These are phyloP conservation scores for Rugosomyces carneus DNA, from an alignment of 1,284 basidiomycete genomes.

Conservation along the genomic window DNA sequence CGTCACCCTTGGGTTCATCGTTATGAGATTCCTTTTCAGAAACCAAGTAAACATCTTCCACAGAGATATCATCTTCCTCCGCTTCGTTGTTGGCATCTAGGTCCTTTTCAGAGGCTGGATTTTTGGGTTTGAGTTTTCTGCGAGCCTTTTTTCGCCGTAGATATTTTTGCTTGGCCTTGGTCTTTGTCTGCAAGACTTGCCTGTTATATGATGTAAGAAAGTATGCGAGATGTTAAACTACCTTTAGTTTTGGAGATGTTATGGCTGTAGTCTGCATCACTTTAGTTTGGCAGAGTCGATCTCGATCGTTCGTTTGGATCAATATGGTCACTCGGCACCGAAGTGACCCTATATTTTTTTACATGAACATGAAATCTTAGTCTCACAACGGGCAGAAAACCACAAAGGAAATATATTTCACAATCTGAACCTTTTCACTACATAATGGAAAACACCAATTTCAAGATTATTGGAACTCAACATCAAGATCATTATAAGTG, in stretches of 20 bases:
- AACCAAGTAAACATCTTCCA: constrained; percentile 9
- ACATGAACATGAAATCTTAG: no score
- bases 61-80: constrained; percentile 11
- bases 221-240: background rate
- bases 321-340: no score
- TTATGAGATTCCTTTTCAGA: constrained; percentile 4
- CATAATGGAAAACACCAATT: no score
- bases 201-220: constrained; percentile 13
- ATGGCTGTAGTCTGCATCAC: background rate
- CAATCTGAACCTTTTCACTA: no score
- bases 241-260: constrained; percentile 7
- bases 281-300: background rate
- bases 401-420: no score
- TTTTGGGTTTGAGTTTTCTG: constrained; percentile 47
- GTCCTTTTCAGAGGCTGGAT: constrained; percentile 17
- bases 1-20: constrained; percentile 10
- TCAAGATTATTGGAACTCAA: no score
- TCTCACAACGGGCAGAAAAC: no score
- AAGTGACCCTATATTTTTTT: no score
- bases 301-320: constrained; percentile 8
- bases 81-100: constrained; percentile 16
- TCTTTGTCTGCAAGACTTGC: constrained; percentile 33
- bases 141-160: constrained; percentile 60
- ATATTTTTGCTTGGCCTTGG: constrained; percentile 59
- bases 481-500: no score